Evolutionary conservation across 1,284 basidiomycete genomes (phyloP), one percentile per base, ranked within the genome.

Genomic region (Takashimella koratensis): DNA sequence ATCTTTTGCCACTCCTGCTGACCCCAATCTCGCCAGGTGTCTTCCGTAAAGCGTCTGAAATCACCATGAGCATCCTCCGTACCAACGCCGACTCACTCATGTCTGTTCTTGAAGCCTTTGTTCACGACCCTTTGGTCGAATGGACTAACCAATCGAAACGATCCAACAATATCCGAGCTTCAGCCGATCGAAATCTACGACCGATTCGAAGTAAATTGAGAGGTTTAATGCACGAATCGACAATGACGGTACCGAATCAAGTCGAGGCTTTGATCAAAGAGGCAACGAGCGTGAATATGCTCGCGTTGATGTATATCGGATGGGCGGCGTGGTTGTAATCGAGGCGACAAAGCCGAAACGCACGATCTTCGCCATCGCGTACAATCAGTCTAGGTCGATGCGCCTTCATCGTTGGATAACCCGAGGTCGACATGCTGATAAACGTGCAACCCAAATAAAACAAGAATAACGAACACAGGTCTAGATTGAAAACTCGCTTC

Each of bases 61-160:
- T 97, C 54, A 89, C 94, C 0, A 81, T 98, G 79, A 82, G 86
- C 54, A 80, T 98, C 26, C 81, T 99, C 27, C 84, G 92, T 25
- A 85, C 88, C 60, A 95, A 98, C 79, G 89, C 87, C 68, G 94
- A 98, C 73, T 88, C 88, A 49, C 79, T 99, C 57, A 95, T 96
- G 86, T 95, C 86, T 70, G 91, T 98, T 1, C 82, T 99, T 39
- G 95, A 98, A 70, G 90, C 96, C 0, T 98, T 98, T 75, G 86
- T 98, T 30, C 96, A 98, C 66, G 96, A 99, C 74, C 96, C 96
- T 1, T 81, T 99, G 2, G 88, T 95, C 25, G 96, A 99, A 75
- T 98, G 93, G 90, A 87, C 92, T 57, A 86, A 90, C 48, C 83
- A 87, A 67, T 63, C 68, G 45, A 56, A 62, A 24, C 59, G 59